These are phyloP conservation scores for Auriscalpium vulgare DNA, from an alignment of 768 basidiomycete genomes.

Conservation along the genomic window DNA sequence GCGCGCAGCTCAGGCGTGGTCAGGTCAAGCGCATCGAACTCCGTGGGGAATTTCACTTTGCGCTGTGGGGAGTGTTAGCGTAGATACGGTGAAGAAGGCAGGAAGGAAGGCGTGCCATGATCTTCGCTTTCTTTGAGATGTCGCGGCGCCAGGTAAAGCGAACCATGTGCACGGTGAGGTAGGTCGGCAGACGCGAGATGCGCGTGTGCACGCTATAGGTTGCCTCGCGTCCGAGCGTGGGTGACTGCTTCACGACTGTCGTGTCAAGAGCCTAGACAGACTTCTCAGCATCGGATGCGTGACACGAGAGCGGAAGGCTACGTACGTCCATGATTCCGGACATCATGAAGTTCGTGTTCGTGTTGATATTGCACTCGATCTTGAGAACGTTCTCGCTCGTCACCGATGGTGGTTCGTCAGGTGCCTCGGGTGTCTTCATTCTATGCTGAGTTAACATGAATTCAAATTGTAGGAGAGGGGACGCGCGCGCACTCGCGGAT, in stretches of 20 bases:
- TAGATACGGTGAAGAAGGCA: background rate
- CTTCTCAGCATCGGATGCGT: background rate
- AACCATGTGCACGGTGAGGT: constrained; percentile 89
- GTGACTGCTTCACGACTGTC: constrained; percentile 78
- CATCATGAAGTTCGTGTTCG: constrained; percentile 81
- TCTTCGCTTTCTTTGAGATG: constrained; percentile 89
- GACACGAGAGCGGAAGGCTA: constrained; percentile 9
- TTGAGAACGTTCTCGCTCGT: constrained; percentile 73
- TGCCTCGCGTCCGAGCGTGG: constrained; percentile 72
- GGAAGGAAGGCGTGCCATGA: constrained; percentile 55
- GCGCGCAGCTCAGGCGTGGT: constrained; percentile 70
- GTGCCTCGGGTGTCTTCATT: constrained; percentile 72
- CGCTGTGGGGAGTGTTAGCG: constrained; percentile 34
- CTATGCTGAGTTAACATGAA: constrained; percentile 30
- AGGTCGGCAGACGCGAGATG: constrained; percentile 75
- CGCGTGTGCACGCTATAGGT: constrained; percentile 75
- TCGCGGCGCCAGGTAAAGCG: constrained; percentile 94
- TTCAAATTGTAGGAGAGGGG: no score
- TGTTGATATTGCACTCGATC: constrained; percentile 88
- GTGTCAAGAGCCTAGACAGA: constrained; percentile 68
- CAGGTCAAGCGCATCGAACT: constrained; percentile 81
- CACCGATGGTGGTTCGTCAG: constrained; percentile 64
- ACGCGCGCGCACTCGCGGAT: constrained; percentile 47
- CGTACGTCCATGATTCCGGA: constrained; percentile 75
- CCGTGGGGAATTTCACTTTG: constrained; percentile 87